phyloP scores from a whole-genome alignment of 1,139 yeast genomes.

The Zygosaccharomyces pseudobailii region DNA sequence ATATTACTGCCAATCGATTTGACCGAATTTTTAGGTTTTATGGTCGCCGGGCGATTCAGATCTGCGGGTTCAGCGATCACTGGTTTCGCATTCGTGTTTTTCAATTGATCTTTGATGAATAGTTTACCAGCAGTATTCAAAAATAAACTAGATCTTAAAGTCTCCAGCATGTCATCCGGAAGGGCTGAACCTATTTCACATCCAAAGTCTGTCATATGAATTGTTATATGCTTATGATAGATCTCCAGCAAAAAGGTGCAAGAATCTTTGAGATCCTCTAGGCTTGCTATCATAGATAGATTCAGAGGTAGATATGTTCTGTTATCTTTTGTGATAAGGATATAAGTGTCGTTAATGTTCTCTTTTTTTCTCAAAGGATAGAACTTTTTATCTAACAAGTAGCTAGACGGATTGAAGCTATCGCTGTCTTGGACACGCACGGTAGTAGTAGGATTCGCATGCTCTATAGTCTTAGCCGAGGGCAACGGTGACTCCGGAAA shows the following conservation, averaged over 20 bases:
- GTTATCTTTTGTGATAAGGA: constrained; percentile 62
- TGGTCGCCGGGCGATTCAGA: constrained; percentile 13
- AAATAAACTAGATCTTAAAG: constrained; percentile 37
- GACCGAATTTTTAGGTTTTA: constrained; percentile 27
- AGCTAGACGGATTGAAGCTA: constrained; percentile 6
- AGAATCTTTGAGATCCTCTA: constrained; percentile 37
- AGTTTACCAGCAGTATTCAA: constrained; percentile 41
- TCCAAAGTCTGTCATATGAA: constrained; percentile 71
- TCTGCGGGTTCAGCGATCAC: constrained; percentile 15
- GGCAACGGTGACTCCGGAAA: not conserved
- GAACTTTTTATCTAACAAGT: constrained; percentile 33
- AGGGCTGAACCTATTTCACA: constrained; percentile 60
- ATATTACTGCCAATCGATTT: constrained; percentile 25
- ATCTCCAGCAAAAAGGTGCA: constrained; percentile 42
- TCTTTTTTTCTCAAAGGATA: constrained; percentile 33
- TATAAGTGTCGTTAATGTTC: constrained; percentile 29
- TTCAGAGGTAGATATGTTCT: constrained; percentile 47
- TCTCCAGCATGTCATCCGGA: constrained; percentile 46
- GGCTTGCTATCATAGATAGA: constrained; percentile 32
- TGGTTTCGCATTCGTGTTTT: constrained; percentile 12
- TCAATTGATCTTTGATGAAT: constrained; percentile 40
- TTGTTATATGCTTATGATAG: constrained; percentile 42
- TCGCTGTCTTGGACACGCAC: not conserved
- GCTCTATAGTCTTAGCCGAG: not conserved
- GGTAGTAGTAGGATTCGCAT: not conserved